Evolutionary conservation across 257 asterid genomes (phyloP), one percentile per base, ranked within the genome.

Genomic region (Petrea volubilis): DNA sequence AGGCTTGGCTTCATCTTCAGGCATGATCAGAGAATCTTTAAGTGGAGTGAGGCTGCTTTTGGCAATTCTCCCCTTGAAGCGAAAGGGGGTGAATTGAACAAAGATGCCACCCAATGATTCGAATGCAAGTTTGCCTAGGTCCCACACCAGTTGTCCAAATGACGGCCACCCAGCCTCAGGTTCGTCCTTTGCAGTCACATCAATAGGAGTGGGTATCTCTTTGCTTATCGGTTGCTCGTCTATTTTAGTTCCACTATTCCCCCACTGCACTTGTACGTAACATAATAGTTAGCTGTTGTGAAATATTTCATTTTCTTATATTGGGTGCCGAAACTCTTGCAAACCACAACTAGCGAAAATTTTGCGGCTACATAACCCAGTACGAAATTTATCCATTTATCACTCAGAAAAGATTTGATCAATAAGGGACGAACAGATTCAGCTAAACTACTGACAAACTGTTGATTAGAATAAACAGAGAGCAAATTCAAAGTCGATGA

Each of bases 141-240:
- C 98, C 75, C 78, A 67, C 3, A 92, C 14, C 6, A 95, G 85
- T 82, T 92, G 98, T 52, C 96, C 94, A 10, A 95, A 90, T 20
- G 97, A 92, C 7, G 97, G 97, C 97, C 98, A 92, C 34, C 87
- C 92, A 40, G 92, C 87, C 87, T 70, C 97, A 15, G 81, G 85
- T 68, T 85, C 95, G 6, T 84, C 93, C 79, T 86, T 86, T 57
- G 59, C 71, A 11, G 79, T 62, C 68, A 70, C 80, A 21, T 72
- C 81, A 25, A 74, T 43, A 7, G 89, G 87, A 50, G 78, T 28
- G 1, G 85, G 83, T 56, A 62, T 77, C 77, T 80, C 86, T 76
- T 87, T 84, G 79, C 75, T 81, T 64, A 60, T 57, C 25, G 79
- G 63, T 68, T 80, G 81, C 46, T 82, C 85, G 33, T 78, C 82